phyloP scores from a whole-genome alignment of 805 yeast species.

The Kluyveromyces lactis region DNA sequence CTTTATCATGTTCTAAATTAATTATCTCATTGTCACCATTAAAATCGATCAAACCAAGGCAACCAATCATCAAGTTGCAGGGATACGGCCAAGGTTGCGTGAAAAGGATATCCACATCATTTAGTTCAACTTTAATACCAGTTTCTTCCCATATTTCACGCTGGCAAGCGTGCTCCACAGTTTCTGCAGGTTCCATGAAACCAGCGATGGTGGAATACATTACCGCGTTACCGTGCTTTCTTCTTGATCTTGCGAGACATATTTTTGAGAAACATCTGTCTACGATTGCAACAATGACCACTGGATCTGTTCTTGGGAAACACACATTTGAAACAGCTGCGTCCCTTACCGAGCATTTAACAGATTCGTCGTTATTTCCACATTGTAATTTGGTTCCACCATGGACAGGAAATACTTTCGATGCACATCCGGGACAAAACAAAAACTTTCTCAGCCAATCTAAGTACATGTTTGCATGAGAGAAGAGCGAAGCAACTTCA shows the following conservation, averaged over 20 bases:
- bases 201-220: constrained; percentile 93
- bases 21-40: constrained; percentile 58
- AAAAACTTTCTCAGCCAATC: constrained; percentile 74
- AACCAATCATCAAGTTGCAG: constrained; percentile 86
- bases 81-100: constrained; percentile 99
- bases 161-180: constrained; percentile 77
- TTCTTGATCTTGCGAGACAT: constrained; percentile 60
- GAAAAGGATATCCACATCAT: constrained; percentile 49
- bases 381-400: constrained; percentile 59
- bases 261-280: constrained; percentile 51
- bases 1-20: constrained; percentile 74
- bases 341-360: constrained; percentile 31
- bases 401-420: constrained; percentile 52
- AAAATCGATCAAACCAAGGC: constrained; percentile 66
- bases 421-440: constrained; percentile 85
- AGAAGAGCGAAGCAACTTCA: constrained; percentile 54
- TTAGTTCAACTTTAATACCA: constrained; percentile 53
- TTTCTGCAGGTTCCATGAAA: constrained; percentile 90
- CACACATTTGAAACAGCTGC: constrained; percentile 61
- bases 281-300: constrained; percentile 71
- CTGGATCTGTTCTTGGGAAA: constrained; percentile 89
- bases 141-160: constrained; percentile 95
- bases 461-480: constrained; percentile 74
- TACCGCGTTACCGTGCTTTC: constrained; percentile 38
- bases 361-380: constrained; percentile 20